Evolutionary conservation across 2,329 filamentous ascomycete genomes (phyloP).

Genomic region (Gyromitra esculenta): DNA sequence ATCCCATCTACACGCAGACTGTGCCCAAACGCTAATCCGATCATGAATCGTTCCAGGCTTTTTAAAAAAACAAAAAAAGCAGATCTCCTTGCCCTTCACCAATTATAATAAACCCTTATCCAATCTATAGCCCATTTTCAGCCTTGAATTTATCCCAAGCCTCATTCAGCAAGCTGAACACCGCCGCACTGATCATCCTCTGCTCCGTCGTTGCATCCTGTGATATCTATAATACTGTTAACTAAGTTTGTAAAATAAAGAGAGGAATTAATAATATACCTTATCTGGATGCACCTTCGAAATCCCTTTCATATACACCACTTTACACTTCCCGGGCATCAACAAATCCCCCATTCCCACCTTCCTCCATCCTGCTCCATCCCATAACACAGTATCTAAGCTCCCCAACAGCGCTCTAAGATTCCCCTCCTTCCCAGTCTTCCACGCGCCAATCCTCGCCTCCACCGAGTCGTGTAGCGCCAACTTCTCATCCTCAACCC

Average conservation of each 20-base stretch:
- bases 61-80: conserved; percentile 19
- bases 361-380: conserved; percentile 94
- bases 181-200: conserved; percentile 71
- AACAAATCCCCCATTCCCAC: conserved; percentile 93
- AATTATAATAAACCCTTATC: conserved; percentile 18
- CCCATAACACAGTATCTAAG: conserved; percentile 89
- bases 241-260: neutral
- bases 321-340: conserved; percentile 93
- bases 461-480: conserved; percentile 87
- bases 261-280: conserved; percentile 68
- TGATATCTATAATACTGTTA: conserved; percentile 65
- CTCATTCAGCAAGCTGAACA: conserved; percentile 76
- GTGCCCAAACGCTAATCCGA: conserved; percentile 12
- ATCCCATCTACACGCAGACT: conserved; percentile 15
- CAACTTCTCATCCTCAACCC: conserved; percentile 91
- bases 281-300: conserved; percentile 98
- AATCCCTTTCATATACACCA: conserved; percentile 99
- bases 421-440: conserved; percentile 91
- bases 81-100: neutral
- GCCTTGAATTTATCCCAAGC: conserved; percentile 78
- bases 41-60: neutral
- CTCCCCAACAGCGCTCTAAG: conserved; percentile 86
- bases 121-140: conserved; percentile 70
- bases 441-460: conserved; percentile 80
- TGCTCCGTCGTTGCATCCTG: conserved; percentile 73